Base-by-base conservation (phyloP, 2,329 filamentous ascomycete genomes). In the Colletotrichum nymphaeae region DNA sequence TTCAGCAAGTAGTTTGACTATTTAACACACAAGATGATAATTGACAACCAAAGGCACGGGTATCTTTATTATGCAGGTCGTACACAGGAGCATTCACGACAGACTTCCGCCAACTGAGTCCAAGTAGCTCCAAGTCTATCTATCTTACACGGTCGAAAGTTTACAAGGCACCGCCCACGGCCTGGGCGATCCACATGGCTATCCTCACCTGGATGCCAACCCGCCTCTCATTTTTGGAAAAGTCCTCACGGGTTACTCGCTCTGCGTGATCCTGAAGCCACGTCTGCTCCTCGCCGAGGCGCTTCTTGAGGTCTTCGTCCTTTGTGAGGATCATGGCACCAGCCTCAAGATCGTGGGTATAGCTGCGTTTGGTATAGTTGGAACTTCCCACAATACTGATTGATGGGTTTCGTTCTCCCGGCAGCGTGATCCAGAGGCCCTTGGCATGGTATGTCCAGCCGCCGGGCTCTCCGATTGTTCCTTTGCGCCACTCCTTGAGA, bases 401-500 rank as follows among this genome's bases (percentile, higher is more conserved):
- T 60, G 93, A 92, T 0, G 95, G 95, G 52, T 91, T 85, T 46
- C 86, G 82, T 59, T 93, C 89, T 2, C 87, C 86, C 0, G 93
- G 90, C 67, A 96, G 86, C 0, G 94, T 94, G 30, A 98, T 88
- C 96, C 96, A 98, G 2, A 98, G 87, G 0, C 97, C 97, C 83
- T 99, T 99, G 60, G 97, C 97, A 79, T 99, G 97, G 82, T 99
- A 99, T 0, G 96, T 98, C 97, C 97, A 99, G 1, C 95, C 96
- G 1, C 87, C 94, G 0, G 93, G 91, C 77, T 95, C 89, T 22
- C 93, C 93, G 2, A 97, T 93, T 0, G 91, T 94, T 9, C 97
- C 97, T 58, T 88, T 88, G 7, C 93, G 90, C 97, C 97, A 99
- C 83, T 99, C 97, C 75, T 94, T 94, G 4, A 99, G 86, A 4